These are phyloP conservation scores for Globisporangium rhizosaccharum DNA, from an alignment of 352 stramenopile genomes.

Conservation along the genomic window DNA sequence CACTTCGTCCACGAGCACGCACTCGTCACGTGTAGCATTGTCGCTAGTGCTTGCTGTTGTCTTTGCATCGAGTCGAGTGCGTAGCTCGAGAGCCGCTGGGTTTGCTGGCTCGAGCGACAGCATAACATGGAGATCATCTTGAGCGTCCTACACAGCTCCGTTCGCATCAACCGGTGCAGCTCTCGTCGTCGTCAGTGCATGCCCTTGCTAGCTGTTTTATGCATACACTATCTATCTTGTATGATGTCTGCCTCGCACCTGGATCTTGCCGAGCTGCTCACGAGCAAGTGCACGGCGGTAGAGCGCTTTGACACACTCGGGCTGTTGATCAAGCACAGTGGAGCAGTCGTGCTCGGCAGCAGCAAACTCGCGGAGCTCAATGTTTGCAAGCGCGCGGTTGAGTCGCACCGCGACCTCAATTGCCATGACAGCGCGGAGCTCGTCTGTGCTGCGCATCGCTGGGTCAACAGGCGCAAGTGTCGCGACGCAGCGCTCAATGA, in stretches of 20 bases:
- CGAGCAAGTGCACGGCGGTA: conserved; percentile 82
- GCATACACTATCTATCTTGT: too few species aligned
- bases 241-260: conserved; percentile 18
- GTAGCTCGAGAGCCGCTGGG: conserved; percentile 15
- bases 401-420: conserved; percentile 51
- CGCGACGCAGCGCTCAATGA: conserved; percentile 17
- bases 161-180: neutral
- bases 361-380: conserved; percentile 22
- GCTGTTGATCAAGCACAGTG: conserved; percentile 56
- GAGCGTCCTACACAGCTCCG: conserved; percentile 22
- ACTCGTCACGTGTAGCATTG: too few species aligned
- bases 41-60: neutral
- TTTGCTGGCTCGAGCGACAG: conserved; percentile 35
- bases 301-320: conserved; percentile 82
- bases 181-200: too few species aligned
- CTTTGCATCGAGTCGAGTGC: conserved; percentile 1
- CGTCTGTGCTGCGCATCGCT: neutral
- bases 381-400: conserved; percentile 56
- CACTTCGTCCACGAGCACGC: neutral
- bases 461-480: neutral
- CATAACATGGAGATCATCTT: conserved; percentile 21
- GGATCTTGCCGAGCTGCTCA: conserved; percentile 58
- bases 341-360: conserved; percentile 68
- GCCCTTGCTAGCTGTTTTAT: too few species aligned
- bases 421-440: conserved; percentile 6